Conservation (phyloP, 2,329 filamentous ascomycete genomes). For the Lachnellula suecica region DNA sequence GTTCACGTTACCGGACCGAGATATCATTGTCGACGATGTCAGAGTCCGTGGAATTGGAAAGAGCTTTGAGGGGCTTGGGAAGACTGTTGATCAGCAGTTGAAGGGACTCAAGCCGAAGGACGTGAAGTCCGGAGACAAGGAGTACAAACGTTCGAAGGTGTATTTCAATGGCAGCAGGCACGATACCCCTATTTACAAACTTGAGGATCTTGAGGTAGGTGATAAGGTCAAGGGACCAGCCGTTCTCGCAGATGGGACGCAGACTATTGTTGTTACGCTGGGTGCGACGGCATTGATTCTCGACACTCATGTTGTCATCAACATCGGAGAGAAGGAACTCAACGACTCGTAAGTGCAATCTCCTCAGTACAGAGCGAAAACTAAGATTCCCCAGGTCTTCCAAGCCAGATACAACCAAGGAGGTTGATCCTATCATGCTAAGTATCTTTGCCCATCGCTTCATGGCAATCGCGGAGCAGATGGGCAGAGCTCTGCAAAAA, state of each 20-base stretch:
- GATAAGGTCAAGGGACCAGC: conserved; percentile 77
- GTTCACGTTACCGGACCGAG: conserved; percentile 80
- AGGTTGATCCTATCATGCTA: conserved; percentile 74
- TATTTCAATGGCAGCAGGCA: conserved; percentile 82
- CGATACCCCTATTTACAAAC: conserved; percentile 79
- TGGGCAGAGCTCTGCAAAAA: conserved; percentile 77
- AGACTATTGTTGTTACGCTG: conserved; percentile 89
- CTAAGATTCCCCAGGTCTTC: conserved; percentile 9
- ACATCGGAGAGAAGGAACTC: conserved; percentile 61
- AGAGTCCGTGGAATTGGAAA: conserved; percentile 86
- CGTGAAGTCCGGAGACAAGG: conserved; percentile 46
- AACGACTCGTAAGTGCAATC: conserved; percentile 39
- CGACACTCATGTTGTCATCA: conserved; percentile 85
- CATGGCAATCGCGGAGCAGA: conserved; percentile 84
- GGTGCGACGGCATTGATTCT: conserved; percentile 74
- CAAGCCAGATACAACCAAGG: conserved; percentile 36
- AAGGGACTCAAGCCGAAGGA: conserved; percentile 62
- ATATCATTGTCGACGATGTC: conserved; percentile 89
- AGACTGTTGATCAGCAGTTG: conserved; percentile 82
- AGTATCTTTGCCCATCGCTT: conserved; percentile 80
- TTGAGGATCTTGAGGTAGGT: conserved; percentile 71
- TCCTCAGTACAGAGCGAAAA: background rate
- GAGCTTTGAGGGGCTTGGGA: conserved; percentile 76
- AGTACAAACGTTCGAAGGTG: conserved; percentile 66
- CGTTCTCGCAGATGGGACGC: conserved; percentile 82